These are phyloP conservation scores for Pseudogymnoascus sp. DNA, from an alignment of 2,329 filamentous ascomycete genomes.

Conservation along the genomic window DNA sequence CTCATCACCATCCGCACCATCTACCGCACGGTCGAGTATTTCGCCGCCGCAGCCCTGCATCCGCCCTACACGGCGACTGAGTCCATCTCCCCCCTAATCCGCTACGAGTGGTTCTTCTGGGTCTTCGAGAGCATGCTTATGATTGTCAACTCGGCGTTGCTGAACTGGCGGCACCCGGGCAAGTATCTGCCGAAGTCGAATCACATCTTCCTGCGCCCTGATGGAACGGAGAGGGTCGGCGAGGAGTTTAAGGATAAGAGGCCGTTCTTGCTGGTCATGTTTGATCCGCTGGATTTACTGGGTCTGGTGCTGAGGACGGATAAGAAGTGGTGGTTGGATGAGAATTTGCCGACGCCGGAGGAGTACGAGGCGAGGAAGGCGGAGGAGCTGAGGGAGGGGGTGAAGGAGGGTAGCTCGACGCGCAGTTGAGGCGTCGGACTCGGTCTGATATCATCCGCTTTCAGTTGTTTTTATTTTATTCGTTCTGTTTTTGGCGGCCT, in stretches of 20 bases:
- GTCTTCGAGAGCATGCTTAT: conserved; percentile 48
- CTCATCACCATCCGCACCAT: conserved; percentile 47
- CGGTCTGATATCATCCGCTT: too few species aligned
- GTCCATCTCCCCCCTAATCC: conserved; percentile 35
- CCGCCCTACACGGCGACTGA: conserved; percentile 28
- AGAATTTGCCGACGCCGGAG: conserved; percentile 1
- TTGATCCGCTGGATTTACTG: conserved; percentile 26
- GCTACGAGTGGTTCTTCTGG: conserved; percentile 52
- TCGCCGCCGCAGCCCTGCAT: conserved; percentile 37
- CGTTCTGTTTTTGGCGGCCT: too few species aligned
- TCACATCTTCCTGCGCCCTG: conserved; percentile 41
- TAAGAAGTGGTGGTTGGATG: conserved; percentile 23
- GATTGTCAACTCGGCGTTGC: conserved; percentile 40
- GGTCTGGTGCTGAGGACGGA: conserved; percentile 21
- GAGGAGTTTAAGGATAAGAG: conserved; percentile 42
- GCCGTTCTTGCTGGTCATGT: conserved; percentile 18
- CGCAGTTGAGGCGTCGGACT: not conserved
- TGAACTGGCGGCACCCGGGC: conserved; percentile 44
- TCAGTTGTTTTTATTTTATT: too few species aligned
- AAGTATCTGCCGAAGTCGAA: conserved; percentile 40
- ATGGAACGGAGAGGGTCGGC: conserved; percentile 43
- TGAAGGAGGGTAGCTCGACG: not conserved
- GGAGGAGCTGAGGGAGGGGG: not conserved
- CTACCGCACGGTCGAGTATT: conserved; percentile 52
- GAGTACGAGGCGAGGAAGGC: not conserved